Evolutionary conservation across 2,329 filamentous ascomycete species (phyloP), one percentile per base, ranked within the genome.

Genomic region (Penicillium sp.): DNA sequence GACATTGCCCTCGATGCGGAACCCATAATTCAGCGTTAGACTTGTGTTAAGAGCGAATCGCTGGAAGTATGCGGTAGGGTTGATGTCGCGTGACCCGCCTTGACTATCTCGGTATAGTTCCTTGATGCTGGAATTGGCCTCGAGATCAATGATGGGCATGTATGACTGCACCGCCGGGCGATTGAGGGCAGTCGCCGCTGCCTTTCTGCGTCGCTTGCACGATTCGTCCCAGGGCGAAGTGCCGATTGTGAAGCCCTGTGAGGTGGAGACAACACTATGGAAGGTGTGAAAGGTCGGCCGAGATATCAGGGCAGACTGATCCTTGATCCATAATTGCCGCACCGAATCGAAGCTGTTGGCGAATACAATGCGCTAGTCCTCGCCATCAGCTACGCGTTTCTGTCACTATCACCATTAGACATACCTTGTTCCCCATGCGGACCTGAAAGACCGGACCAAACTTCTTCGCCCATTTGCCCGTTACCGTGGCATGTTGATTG

Each of bases 211-310:
- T 15, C 73, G 70, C 61, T 89, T 90, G 65, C 83, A 86, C 2
- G 80, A 85, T 34, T 87, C 84, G 45, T 89, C 84, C 82, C 85
- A 92, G 0, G 85, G 85, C 0, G 84, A 88, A 0, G 85, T 87
- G 1, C 85, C 85, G 44, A 92, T 87, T 0, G 85, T 90, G 62
- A 87, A 84, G 4, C 84, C 84, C 50, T 87, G 82, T 0, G 82
- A 85, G 22, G 73, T 78, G 1, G 84, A 87, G 2, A 88, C 81
- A 3, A 89, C 81, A 4, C 75, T 84, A 62, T 89, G 85, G 61
- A 89, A 90, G 1, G 85, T 90, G 61, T 90, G 84, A 32, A 88
- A 76, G 15, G 73, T 85, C 0, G 85, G 85, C 2, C 85, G 76
- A 1, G 83, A 88, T 52, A 88, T 86, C 41, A 89, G 67, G 0